Conservation (phyloP, 495 filamentous ascomycete genomes). For the Chaetomium fimeti region DNA sequence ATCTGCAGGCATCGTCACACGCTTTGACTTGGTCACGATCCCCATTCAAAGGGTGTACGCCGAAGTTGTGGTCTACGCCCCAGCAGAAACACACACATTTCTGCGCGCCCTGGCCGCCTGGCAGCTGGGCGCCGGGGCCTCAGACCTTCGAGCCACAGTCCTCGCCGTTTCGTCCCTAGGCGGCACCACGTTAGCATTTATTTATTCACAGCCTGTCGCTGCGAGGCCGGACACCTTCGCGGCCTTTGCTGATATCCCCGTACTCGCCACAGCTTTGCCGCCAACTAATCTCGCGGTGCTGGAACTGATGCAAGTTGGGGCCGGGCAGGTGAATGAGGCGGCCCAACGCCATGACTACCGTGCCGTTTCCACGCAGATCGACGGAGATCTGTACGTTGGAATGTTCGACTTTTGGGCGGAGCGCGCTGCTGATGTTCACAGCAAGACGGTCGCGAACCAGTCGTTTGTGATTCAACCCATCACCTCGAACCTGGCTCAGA, state of each 20-base stretch:
- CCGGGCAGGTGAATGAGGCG: too few species aligned
- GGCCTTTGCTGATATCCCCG: too few species aligned
- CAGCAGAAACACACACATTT: constrained; percentile 6
- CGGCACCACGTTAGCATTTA: too few species aligned
- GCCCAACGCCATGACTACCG: constrained; percentile 33
- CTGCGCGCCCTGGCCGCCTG: too few species aligned
- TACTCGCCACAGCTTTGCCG: too few species aligned
- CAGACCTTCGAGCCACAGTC: too few species aligned
- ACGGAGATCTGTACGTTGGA: constrained; percentile 33
- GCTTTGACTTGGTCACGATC: constrained; percentile 40
- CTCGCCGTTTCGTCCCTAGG: too few species aligned
- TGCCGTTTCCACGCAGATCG: constrained; percentile 25
- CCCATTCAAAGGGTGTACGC: constrained; percentile 32
- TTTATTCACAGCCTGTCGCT: too few species aligned
- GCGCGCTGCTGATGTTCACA: constrained; percentile 21
- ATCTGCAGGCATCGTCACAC: constrained; percentile 41
- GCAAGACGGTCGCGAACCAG: constrained; percentile 31
- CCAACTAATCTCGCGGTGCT: too few species aligned
- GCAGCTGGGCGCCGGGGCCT: too few species aligned
- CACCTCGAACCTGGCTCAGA: constrained; percentile 16
- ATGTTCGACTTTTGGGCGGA: constrained; percentile 33
- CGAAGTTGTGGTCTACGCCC: constrained; percentile 15
- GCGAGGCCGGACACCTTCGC: too few species aligned
- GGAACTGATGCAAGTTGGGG: too few species aligned
- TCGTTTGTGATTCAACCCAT: constrained; percentile 35